A percentile compares a stretch with the other conserved stretches of the same genome.
Conservation (phyloP, 2,329 filamentous ascomycete species). For the Neocucurbitaria cava region DNA sequence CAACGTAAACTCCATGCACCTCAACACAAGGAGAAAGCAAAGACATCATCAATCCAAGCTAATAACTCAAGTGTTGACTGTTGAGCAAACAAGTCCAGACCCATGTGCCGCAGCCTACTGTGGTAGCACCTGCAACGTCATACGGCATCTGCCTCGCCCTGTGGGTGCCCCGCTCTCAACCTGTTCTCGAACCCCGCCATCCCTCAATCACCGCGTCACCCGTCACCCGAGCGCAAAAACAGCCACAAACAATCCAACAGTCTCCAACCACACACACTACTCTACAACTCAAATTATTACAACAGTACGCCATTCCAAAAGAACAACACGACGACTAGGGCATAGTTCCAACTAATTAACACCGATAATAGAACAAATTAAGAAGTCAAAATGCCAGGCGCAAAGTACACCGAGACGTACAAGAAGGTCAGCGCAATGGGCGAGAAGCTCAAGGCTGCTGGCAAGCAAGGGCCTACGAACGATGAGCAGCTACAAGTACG, state of each 20-base stretch:
- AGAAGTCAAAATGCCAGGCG: slow-evolving; percentile 32
- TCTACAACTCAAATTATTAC: neutral
- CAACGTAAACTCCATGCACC: no score
- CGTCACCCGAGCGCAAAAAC: slow-evolving; percentile 1
- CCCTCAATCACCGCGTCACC: slow-evolving; percentile 1
- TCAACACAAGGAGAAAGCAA: no score
- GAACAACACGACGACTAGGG: neutral
- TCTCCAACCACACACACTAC: neutral
- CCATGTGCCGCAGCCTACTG: no score
- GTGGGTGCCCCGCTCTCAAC: slow-evolving; percentile 2
- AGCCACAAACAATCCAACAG: neutral
- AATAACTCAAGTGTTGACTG: no score
- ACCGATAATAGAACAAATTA: neutral
- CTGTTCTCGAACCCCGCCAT: slow-evolving; percentile 17
- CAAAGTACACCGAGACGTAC: slow-evolving; percentile 42
- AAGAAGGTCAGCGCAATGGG: slow-evolving; percentile 40
- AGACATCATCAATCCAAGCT: no score
- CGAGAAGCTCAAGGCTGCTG: slow-evolving; percentile 37
- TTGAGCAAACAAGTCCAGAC: no score
- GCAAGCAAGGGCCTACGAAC: slow-evolving; percentile 37
- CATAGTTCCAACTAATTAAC: no score
- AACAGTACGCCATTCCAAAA: neutral
- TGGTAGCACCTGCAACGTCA: neutral
- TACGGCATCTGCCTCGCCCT: slow-evolving; percentile 15
- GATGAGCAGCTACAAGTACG: slow-evolving; percentile 59